Evolutionary conservation across 73 alveolate species (phyloP), one percentile per base, ranked within the genome.

Genomic region (Halteria grandinella): DNA sequence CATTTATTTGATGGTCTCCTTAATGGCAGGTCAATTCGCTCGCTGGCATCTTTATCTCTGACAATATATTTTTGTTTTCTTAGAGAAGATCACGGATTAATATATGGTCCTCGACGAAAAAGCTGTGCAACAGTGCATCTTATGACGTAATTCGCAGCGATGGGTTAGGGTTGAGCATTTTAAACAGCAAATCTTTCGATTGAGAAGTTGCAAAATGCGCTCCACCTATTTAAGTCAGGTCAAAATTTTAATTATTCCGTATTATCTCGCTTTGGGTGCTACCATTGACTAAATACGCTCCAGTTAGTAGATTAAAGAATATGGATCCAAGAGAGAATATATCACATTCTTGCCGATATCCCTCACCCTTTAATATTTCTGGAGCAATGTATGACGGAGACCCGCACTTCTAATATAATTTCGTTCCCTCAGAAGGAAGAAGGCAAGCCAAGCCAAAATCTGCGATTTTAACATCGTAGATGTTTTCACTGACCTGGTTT

Each of bases 361-460:
- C 59, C 3, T 10, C 27, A 7, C 41, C 77, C 14, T 24, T 37
- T 21, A 60, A 60, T 15, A 60, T 44, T 21, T 60, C 77, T 4
- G 77, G 77, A 11, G 77, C 77, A 3, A 60, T 60, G 43, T 60
- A 60, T 12, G 55, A 25, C 1, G 77, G 77, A 15, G 77, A 40
- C 17, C 77, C 77, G 40, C 77, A 60, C 43, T 60, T 60, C 11
- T 60, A 31, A 21, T 15, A 33, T 2, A 2, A 6, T 6, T 10
- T 6, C 6, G 4, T 33, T 11, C 48, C 48, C 1, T 55, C 48
- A 40, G n/a, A 10, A n/a, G n/a, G n/a, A 25, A 60, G 12, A n/a
- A 40, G 24, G 12, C 18, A 14, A 5, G 77, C 77, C 14, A 60
- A 39, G n/a, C 77, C 77, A 36, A 36, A 60, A 60, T 60, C 77